Percentiles rank a stretch among this genome's conserved stretches.
Evolutionary conservation across 73 alveolate species (phyloP).

Genomic region (Paramecium pentaurelia): DNA sequence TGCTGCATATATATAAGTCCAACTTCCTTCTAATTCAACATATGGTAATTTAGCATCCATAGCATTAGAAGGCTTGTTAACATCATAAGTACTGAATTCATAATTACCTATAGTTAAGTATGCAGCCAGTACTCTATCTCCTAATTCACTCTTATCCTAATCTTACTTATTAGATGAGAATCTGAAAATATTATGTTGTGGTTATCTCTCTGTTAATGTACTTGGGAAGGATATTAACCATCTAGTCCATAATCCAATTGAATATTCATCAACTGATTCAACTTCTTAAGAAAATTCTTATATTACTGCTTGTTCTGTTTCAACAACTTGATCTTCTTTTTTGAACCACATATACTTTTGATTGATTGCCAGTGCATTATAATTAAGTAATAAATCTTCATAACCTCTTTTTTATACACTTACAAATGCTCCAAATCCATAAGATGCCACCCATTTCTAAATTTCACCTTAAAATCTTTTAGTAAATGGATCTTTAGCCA

Average conservation of each 20-base stretch:
- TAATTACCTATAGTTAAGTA: background rate
- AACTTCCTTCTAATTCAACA: background rate
- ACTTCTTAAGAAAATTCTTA: background rate
- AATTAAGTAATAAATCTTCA: background rate
- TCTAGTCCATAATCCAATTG: slow-evolving; percentile 37
- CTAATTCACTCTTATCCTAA: background rate
- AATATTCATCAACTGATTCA: slow-evolving; percentile 44
- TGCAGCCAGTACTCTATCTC: slow-evolving; percentile 21
- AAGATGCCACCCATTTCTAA: background rate
- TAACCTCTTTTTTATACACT: background rate
- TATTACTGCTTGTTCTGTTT: background rate
- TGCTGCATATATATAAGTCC: background rate
- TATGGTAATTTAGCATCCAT: background rate
- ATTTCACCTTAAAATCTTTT: background rate
- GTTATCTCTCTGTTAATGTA: background rate
- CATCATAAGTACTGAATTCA: slow-evolving; percentile 22
- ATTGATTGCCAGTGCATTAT: background rate
- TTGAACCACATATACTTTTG: background rate
- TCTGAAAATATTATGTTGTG: background rate
- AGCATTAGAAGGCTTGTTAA: background rate
- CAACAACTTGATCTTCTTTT: background rate
- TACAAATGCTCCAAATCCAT: slow-evolving; percentile 3
- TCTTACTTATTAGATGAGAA: background rate
- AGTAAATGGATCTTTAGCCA: background rate
- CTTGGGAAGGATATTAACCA: background rate